Conservation (phyloP, 2,329 filamentous ascomycete genomes). For the Aspergillus nomiae region DNA sequence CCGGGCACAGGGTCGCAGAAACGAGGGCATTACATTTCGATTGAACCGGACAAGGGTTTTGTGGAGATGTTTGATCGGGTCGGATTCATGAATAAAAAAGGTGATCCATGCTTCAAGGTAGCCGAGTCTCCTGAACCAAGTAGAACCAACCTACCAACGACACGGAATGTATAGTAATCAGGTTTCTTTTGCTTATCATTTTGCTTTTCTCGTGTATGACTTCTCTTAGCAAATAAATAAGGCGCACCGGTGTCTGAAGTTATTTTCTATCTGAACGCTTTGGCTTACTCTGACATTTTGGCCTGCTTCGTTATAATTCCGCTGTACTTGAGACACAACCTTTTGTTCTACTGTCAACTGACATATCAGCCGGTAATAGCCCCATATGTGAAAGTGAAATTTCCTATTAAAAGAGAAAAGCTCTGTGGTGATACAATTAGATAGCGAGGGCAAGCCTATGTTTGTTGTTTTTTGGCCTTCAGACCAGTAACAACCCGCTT, state of each 20-base stretch:
- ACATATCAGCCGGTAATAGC: neutral
- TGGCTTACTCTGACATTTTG: neutral
- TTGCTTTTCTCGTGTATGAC: constrained; percentile 1
- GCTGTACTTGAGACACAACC: neutral
- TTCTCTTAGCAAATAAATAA: neutral
- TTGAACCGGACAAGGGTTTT: constrained; percentile 39
- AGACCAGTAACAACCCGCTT: constrained; percentile 52
- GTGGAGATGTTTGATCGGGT: constrained; percentile 41
- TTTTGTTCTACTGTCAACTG: neutral
- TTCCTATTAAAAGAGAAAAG: neutral
- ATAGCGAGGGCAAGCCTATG: neutral
- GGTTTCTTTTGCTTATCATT: neutral
- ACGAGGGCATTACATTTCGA: constrained; percentile 28
- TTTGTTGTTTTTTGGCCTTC: constrained; percentile 29
- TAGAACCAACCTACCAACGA: constrained; percentile 4
- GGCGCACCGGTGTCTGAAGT: neutral
- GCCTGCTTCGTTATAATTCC: neutral
- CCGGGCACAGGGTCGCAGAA: constrained; percentile 27
- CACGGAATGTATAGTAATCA: neutral
- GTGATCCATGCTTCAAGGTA: constrained; percentile 33
- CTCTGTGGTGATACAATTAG: neutral
- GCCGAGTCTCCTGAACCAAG: constrained; percentile 19
- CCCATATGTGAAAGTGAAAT: neutral
- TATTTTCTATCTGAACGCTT: neutral
- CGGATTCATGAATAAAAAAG: constrained; percentile 33